phyloP scores from a whole-genome alignment of 2,329 filamentous ascomycete genomes.

The Fusarium lyarnte region DNA sequence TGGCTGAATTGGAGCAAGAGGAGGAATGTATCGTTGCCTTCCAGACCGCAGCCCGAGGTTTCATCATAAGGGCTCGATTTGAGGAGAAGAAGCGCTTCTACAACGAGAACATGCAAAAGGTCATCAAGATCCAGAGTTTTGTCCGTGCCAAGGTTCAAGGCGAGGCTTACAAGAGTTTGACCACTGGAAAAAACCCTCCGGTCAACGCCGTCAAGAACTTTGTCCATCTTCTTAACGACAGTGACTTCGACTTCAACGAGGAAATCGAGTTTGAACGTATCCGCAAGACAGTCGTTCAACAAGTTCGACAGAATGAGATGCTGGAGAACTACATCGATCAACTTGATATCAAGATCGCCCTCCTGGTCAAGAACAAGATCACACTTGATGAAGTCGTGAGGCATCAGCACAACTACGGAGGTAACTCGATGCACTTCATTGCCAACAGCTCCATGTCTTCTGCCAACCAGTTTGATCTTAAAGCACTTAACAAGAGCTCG shows the following conservation, averaged over 20 bases:
- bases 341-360: constrained; percentile 97
- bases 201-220: constrained; percentile 98
- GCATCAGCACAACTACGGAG: constrained; percentile 95
- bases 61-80: constrained; percentile 78
- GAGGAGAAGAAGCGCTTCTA: constrained; percentile 89
- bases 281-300: constrained; percentile 95
- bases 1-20: constrained; percentile 82
- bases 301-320: constrained; percentile 96
- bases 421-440: constrained; percentile 83
- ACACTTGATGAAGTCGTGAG: constrained; percentile 97
- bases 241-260: constrained; percentile 98
- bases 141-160: constrained; percentile 94
- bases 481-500: constrained; percentile 96
- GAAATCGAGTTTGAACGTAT: constrained; percentile 96
- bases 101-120: constrained; percentile 97
- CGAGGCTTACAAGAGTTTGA: constrained; percentile 97
- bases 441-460: constrained; percentile 90
- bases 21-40: constrained; percentile 80
- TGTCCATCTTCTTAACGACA: constrained; percentile 96
- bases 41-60: constrained; percentile 78
- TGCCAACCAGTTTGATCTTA: constrained; percentile 93
- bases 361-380: constrained; percentile 99
- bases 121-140: constrained; percentile 98
- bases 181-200: constrained; percentile 94
- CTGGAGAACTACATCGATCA: constrained; percentile 98